Percentiles rank a stretch among this genome's conserved stretches.
Evolutionary conservation across 2,329 filamentous ascomycete genomes (phyloP).

Genomic region (Blumeria graminis): DNA sequence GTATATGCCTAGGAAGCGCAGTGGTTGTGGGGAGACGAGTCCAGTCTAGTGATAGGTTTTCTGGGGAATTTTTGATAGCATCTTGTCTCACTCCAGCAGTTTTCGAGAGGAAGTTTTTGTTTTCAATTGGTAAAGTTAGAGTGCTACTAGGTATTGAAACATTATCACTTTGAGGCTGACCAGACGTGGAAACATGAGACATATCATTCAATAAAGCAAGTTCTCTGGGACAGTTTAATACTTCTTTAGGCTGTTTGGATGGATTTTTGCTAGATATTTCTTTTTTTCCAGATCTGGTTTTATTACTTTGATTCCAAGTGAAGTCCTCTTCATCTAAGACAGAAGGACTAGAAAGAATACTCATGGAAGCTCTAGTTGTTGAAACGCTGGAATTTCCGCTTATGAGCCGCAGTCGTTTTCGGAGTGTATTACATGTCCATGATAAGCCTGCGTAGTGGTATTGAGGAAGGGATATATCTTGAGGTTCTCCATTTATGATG

Average conservation of each 20-base stretch:
- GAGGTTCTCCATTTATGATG: conserved; percentile 25
- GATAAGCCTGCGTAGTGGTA: conserved; percentile 37
- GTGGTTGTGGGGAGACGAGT: conserved; percentile 42
- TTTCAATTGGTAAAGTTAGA: background rate
- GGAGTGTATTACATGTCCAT: conserved; percentile 48
- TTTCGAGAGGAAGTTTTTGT: background rate
- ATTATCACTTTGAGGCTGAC: background rate
- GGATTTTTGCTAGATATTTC: background rate
- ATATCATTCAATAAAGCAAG: background rate
- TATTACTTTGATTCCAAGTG: no score
- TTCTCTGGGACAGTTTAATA: background rate
- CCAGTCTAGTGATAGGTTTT: conserved; percentile 45
- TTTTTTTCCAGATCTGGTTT: background rate
- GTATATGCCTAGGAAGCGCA: conserved; percentile 43
- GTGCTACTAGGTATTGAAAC: background rate
- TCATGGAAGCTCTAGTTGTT: background rate
- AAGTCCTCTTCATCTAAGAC: background rate
- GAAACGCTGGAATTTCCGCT: conserved; percentile 25
- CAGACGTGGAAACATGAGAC: background rate
- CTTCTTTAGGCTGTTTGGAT: background rate
- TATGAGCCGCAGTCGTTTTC: conserved; percentile 43
- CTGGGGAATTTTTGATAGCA: background rate
- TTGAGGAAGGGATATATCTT: conserved; percentile 28
- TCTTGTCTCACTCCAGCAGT: background rate
- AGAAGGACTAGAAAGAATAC: background rate